Conservation (phyloP, 495 filamentous ascomycete species). For the Lasiosphaeria hispida region DNA sequence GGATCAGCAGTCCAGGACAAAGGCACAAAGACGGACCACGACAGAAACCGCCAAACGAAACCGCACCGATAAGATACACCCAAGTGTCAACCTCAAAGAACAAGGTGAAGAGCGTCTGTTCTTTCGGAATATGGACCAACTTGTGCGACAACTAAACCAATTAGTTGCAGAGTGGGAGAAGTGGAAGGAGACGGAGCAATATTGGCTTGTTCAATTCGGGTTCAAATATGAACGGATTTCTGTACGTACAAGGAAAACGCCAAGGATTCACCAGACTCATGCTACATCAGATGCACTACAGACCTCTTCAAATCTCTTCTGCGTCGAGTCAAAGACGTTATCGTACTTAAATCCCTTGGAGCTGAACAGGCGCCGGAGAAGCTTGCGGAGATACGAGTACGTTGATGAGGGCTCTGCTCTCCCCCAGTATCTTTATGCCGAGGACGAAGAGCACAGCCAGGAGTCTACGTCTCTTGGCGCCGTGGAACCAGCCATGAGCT, state of each 20-base stretch:
- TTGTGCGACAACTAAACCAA: not conserved
- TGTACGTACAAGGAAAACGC: no score
- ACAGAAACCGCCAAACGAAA: no score
- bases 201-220: slow-evolving; percentile 5
- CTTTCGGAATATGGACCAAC: slow-evolving; percentile 4
- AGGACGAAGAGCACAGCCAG: slow-evolving; percentile 13
- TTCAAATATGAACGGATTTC: no score
- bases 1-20: not conserved
- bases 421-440: slow-evolving; percentile 16
- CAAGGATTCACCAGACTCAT: no score
- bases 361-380: slow-evolving; percentile 29
- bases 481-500: slow-evolving; percentile 8
- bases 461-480: slow-evolving; percentile 6
- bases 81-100: no score
- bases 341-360: slow-evolving; percentile 31
- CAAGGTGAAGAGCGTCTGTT: slow-evolving; percentile 2
- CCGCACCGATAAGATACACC: no score
- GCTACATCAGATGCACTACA: no score
- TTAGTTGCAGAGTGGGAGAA: slow-evolving; percentile 4
- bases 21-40: not conserved
- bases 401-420: slow-evolving; percentile 14
- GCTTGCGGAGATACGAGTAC: slow-evolving; percentile 17
- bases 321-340: slow-evolving; percentile 34
- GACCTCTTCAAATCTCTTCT: slow-evolving; percentile 20
- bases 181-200: slow-evolving; percentile 3